phyloP scores from a whole-genome alignment of 163 green algal genomes.

The Scenedesmus sp. region DNA sequence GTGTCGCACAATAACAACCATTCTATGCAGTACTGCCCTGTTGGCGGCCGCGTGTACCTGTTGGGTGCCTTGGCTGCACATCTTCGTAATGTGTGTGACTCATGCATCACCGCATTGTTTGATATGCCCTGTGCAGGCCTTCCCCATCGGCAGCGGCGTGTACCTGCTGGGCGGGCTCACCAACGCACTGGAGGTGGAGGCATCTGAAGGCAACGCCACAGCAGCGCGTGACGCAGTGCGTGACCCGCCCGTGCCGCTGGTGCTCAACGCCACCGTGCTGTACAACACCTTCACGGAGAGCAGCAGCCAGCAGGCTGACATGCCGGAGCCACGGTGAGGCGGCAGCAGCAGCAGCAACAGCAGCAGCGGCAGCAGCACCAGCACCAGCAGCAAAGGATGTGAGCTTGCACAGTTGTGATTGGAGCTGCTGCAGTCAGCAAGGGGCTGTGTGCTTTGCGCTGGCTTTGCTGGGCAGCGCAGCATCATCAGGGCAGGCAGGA shows the following conservation, averaged over 20 bases:
- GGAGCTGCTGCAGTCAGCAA: no score
- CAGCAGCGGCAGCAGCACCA: not conserved
- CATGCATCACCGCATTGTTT: not conserved
- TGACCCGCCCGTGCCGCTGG: not conserved
- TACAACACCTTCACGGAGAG: constrained; percentile 57
- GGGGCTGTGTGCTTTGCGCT: no score
- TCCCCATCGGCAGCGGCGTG: constrained; percentile 47
- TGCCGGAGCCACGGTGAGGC: constrained; percentile 46
- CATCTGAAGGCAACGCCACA: not conserved
- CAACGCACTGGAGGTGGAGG: not conserved
- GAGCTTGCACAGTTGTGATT: not conserved
- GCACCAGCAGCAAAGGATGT: not conserved
- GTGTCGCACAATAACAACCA: no score
- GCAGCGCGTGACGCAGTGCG: not conserved
- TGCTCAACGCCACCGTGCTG: constrained; percentile 29
- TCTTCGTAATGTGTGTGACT: not conserved
- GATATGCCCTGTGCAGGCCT: constrained; percentile 29
- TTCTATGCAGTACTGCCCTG: not conserved
- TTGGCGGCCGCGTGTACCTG: not conserved
- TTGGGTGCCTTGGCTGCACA: not conserved
- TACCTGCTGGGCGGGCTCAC: constrained; percentile 55
- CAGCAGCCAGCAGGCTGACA: not conserved
- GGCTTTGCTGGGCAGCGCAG: no score
- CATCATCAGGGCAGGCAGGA: no score
- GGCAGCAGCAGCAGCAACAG: not conserved